A percentile compares a stretch with the other conserved stretches of the same genome.
phyloP scores from a whole-genome alignment of 1,284 basidiomycete genomes.

The Sporisorium reilianum region DNA sequence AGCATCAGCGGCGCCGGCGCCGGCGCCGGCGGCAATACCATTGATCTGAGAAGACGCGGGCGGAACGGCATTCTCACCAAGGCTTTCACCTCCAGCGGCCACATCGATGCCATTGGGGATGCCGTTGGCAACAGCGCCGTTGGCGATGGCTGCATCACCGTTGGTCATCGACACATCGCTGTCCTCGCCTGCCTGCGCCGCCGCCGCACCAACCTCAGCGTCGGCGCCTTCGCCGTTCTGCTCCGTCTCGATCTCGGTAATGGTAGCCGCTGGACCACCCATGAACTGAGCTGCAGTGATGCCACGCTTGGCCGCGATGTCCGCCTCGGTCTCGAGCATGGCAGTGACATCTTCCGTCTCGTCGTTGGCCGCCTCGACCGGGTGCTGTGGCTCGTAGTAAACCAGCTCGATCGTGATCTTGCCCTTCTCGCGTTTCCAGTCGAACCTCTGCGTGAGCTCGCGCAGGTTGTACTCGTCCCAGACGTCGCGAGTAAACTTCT shows the following conservation, averaged over 20 bases:
- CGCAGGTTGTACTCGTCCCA: slow-evolving; percentile 71
- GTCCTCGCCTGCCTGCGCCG: background rate
- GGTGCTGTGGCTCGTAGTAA: slow-evolving; percentile 72
- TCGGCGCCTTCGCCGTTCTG: slow-evolving; percentile 2
- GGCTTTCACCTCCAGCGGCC: slow-evolving; percentile 1
- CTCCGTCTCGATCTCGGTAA: slow-evolving; percentile 14
- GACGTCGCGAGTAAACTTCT: slow-evolving; percentile 86
- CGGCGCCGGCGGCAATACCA: slow-evolving; percentile 6
- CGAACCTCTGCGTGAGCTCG: slow-evolving; percentile 68
- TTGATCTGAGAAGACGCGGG: slow-evolving; percentile 32
- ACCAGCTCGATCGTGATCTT: slow-evolving; percentile 75
- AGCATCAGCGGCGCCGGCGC: slow-evolving; percentile 1
- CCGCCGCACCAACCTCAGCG: slow-evolving; percentile 5
- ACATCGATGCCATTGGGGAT: slow-evolving; percentile 3
- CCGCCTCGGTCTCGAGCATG: slow-evolving; percentile 49
- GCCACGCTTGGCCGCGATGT: slow-evolving; percentile 30
- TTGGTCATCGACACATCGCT: slow-evolving; percentile 39
- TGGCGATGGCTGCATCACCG: slow-evolving; percentile 15
- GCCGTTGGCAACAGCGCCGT: slow-evolving; percentile 1
- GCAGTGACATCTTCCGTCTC: slow-evolving; percentile 22
- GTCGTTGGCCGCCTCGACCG: slow-evolving; percentile 12
- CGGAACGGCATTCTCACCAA: background rate
- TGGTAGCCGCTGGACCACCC: slow-evolving; percentile 13
- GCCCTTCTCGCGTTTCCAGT: slow-evolving; percentile 60
- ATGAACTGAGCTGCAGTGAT: slow-evolving; percentile 50